phyloP scores from a whole-genome alignment of 305 asterid species.

The Petunia hybrid region DNA sequence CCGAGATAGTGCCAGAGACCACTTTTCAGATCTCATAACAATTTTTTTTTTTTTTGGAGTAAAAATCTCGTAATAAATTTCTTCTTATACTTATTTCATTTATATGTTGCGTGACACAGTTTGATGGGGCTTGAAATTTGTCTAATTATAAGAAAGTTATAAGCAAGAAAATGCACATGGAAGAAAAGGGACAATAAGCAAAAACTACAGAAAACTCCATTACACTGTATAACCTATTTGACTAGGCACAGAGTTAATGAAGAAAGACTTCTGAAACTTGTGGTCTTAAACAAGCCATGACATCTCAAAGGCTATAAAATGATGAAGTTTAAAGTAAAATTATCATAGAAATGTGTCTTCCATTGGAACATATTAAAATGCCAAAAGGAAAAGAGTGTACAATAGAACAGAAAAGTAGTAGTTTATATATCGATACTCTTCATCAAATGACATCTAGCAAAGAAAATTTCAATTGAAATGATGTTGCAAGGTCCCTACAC shows the following conservation, averaged over 20 bases:
- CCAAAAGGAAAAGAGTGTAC: no score
- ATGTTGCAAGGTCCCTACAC: neutral
- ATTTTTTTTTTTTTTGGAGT: neutral
- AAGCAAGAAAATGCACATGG: neutral
- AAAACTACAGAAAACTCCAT: neutral
- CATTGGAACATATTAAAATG: no score
- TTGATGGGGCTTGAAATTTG: conserved; percentile 16
- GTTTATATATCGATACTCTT: neutral
- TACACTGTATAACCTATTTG: no score
- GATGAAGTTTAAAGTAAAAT: no score
- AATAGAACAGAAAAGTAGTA: neutral
- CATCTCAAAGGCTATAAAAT: no score
- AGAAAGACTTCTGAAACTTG: no score
- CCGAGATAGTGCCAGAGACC: neutral
- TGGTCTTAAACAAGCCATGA: no score
- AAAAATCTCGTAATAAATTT: no score
- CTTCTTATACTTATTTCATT: neutral
- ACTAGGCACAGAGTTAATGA: no score
- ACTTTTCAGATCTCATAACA: neutral
- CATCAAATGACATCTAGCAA: neutral
- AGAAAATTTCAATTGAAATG: conserved; percentile 19
- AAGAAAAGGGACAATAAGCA: neutral
- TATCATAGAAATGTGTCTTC: no score
- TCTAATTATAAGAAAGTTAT: neutral
- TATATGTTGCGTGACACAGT: neutral